Evolutionary conservation across 768 basidiomycete genomes (phyloP).

Genomic region (Xerocomus potaroensis): DNA sequence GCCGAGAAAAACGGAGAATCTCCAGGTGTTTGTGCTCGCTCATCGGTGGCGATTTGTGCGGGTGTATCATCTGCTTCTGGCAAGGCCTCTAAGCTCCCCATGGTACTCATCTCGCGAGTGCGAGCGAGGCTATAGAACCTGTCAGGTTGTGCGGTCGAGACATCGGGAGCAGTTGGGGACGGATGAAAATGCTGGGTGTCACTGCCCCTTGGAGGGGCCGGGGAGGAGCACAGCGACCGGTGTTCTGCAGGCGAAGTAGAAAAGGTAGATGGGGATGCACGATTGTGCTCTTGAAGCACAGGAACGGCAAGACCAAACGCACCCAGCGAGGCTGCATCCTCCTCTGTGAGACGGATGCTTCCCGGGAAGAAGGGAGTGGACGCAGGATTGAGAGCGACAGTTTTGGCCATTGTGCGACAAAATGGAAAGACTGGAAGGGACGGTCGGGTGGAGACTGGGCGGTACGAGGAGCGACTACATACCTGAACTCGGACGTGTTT

Average conservation of each 20-base stretch:
- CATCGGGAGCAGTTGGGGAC: conserved; percentile 37
- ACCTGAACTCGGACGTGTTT: conserved; percentile 21
- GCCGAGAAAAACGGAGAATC: conserved; percentile 38
- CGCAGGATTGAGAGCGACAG: conserved; percentile 72
- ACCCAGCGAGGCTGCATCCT: conserved; percentile 39
- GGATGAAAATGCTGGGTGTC: conserved; percentile 31
- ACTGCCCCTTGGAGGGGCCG: conserved; percentile 37
- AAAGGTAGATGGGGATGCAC: conserved; percentile 50
- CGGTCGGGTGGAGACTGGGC: background rate
- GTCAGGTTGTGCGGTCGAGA: conserved; percentile 43
- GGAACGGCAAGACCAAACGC: conserved; percentile 45
- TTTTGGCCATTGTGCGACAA: conserved; percentile 59
- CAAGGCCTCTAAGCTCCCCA: conserved; percentile 49
- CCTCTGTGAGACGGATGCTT: conserved; percentile 48
- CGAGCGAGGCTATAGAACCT: conserved; percentile 41
- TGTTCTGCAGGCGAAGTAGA: conserved; percentile 62
- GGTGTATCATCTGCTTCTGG: conserved; percentile 54
- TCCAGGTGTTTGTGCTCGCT: conserved; percentile 23
- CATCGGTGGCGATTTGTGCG: conserved; percentile 29
- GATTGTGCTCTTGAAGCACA: conserved; percentile 40
- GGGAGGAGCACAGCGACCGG: conserved; percentile 66
- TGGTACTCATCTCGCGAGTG: conserved; percentile 45
- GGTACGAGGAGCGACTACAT: conserved; percentile 6
- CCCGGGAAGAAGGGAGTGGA: conserved; percentile 86
- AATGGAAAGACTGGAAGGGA: conserved; percentile 13